Conservation (phyloP, 306 rosid genomes). For the Medicago lupulina region DNA sequence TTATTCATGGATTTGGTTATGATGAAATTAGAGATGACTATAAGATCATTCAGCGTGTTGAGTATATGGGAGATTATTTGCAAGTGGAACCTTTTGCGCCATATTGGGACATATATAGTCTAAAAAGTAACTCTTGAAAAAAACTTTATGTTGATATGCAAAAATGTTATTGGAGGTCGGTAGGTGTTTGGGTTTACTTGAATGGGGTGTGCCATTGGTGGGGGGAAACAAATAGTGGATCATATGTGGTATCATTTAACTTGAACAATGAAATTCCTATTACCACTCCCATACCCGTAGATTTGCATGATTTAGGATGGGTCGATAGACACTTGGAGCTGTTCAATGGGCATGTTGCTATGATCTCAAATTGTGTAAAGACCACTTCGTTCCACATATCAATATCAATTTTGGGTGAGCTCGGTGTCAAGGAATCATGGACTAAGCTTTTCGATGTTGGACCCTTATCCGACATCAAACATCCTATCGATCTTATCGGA, state of each 20-base stretch:
- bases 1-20: not conserved
- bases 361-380: not conserved
- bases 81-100: not conserved
- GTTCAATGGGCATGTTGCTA: not conserved
- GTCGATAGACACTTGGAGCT: not conserved
- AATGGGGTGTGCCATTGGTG: not conserved
- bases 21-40: not conserved
- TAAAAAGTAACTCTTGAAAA: not conserved
- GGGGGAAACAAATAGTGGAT: not conserved
- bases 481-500: not conserved
- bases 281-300: not conserved
- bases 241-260: not conserved
- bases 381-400: not conserved
- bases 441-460: not conserved
- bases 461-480: not conserved
- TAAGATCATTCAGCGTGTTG: not conserved
- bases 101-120: not conserved
- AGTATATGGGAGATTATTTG: not conserved
- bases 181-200: not conserved
- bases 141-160: not conserved
- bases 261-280: not conserved
- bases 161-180: not conserved
- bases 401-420: not conserved
- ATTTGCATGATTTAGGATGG: not conserved
- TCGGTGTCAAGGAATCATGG: not conserved